Evolutionary conservation across 2,329 filamentous ascomycete species (phyloP), one percentile per base, ranked within the genome.

Genomic region (Arthrobotrys sinensis): DNA sequence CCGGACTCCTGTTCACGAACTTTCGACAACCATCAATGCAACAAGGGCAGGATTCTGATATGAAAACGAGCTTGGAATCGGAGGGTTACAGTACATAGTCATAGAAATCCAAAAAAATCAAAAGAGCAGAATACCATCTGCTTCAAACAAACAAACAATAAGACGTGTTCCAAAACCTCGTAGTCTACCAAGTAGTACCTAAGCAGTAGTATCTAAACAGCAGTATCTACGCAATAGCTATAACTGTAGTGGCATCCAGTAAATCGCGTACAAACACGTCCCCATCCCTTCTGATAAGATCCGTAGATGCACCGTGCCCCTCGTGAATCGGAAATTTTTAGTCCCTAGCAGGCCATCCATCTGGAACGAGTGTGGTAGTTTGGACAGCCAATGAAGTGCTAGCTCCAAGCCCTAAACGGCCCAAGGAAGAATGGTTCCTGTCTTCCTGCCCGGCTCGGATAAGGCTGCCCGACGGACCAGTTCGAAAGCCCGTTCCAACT

Each of bases 391-490:
- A 70, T 71, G 48, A 57, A 19, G 46, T 28, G 48, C 67, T 63
- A 38, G 60, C 8, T 72, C 43, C 40, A 63, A 62, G 66, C 66
- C 66, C 48, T 38, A 66, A 73, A 60, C 50, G 38, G 38, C 16
- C 48, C 57, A 28, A 43, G 38, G 32, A 40, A 19, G 36, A 55
- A 55, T 34, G 50, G 65, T 57, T 53, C 50, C 43, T 60, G 38
- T 55, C 65, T 53, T 55, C 66, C 72, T 77, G 73, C 73, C 73
- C 48, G 66, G 66, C 73, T 77, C 73, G 73, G 73, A 77, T 77
- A 77, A 76, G 73, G 48, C 73, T 77, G 55, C 73, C 73, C 73
- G 66, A 77, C 57, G 40, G 64, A 62, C 43, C 64, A 40, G 36
- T 16, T 45, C 24, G 65, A 55, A 50, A 69, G 52, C 34, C 32